Base-by-base conservation (phyloP, 2,329 filamentous ascomycete species). In the Penicillium sp. region DNA sequence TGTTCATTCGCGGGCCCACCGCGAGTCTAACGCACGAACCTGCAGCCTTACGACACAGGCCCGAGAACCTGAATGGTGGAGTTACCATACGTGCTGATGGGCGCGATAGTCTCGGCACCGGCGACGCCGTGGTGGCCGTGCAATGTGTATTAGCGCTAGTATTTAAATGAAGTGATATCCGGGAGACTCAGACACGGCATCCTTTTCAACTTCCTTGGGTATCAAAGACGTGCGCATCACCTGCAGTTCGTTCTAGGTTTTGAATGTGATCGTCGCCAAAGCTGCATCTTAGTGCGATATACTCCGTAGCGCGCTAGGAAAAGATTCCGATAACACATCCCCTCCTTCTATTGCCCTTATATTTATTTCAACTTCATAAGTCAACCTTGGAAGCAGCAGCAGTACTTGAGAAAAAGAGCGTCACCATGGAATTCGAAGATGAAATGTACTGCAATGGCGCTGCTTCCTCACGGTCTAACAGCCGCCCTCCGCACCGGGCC, bases 381-480 rank as follows among this genome's bases (percentile, higher is more conserved):
- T 10, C 7, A 19, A 19, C 3, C 16, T 29, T 29, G 27, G 27
- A 10, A 29, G 27, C 27, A 13, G 21, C 29, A 31, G 31, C 31
- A 33, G 11, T 33, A 16, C 6, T 14, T 33, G 31, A 1, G 11
- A 31, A n/a, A n/a, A 26, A 26, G 24, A 16, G 2, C 13, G 31
- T 16, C 45, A 50, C 27, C 19, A 73, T 71, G 66, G 71, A 73
- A 7, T 63, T 46, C 21, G 66, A 71, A 54, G 70, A 73, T 22
- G 71, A 72, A 19, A 60, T 66, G 48, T 48, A 48, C 51, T 67
- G 67, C 47, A 66, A 64, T 46, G 56, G 55, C 50, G 66, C 66
- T 21, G 62, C 63, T 10, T 71, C 73, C 5, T 70, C 71, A 5
- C 70, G 67, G 41, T 74, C 73, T 1, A 69, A 68, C 44, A 70